phyloP scores from a whole-genome alignment of 139 green algal species.

The Chlorella vulgaris region DNA sequence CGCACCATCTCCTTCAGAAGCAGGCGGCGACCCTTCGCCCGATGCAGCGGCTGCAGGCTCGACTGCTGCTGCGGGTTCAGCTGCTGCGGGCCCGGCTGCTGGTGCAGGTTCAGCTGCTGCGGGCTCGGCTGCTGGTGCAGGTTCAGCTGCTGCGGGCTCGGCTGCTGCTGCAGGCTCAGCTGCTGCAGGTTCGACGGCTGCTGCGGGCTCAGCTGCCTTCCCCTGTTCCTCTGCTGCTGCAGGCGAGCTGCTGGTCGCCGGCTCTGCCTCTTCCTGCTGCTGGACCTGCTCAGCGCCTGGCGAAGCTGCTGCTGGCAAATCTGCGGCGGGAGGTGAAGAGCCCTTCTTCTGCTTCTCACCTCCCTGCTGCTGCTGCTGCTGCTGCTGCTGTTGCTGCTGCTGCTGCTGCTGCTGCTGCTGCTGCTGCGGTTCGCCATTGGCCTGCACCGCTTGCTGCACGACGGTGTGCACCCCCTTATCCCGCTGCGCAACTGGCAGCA shows the following conservation, averaged over 20 bases:
- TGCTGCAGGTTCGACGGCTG: background rate
- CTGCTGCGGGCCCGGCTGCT: background rate
- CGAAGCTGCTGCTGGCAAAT: background rate
- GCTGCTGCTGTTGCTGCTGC: background rate
- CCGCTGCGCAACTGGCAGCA: conserved; percentile 69
- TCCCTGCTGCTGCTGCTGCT: background rate
- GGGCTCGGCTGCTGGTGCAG: background rate
- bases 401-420: conserved; percentile 10
- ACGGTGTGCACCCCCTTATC: conserved; percentile 48
- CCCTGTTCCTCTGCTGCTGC: background rate
- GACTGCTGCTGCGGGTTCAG: background rate
- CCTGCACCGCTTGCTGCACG: conserved; percentile 17
- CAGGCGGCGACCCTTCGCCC: background rate
- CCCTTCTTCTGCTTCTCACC: background rate
- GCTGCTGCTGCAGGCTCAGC: background rate
- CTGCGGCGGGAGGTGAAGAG: no score
- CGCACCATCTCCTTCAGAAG: background rate
- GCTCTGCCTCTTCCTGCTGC: conserved; percentile 8
- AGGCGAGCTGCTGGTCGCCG: background rate
- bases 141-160: background rate
- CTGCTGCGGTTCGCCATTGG: background rate
- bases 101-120: background rate
- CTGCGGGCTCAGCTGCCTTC: background rate
- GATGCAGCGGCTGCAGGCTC: background rate
- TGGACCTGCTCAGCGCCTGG: no score